Conservation (phyloP, 305 asterid species). For the Fraxinus dipetala region DNA sequence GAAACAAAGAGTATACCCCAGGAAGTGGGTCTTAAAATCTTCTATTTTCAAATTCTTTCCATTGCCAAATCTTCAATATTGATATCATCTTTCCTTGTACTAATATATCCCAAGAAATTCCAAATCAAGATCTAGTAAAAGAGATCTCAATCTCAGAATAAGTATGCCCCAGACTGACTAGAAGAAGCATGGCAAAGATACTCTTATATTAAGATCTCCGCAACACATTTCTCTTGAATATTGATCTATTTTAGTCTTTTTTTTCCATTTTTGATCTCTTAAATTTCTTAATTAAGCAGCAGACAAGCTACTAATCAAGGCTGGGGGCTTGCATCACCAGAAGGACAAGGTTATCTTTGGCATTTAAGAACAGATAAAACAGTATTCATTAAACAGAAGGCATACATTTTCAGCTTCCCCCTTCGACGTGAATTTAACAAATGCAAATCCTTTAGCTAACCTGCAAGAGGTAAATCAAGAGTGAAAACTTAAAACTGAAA, state of each 20-base stretch:
- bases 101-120: constrained; percentile 9
- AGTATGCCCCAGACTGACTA: background rate
- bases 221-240: constrained; percentile 2
- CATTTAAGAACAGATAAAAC: constrained; percentile 18
- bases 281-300: background rate
- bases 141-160: background rate
- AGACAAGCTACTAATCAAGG: constrained; percentile 9
- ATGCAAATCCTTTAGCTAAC: constrained; percentile 84
- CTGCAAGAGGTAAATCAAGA: constrained; percentile 41
- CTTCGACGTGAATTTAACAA: constrained; percentile 84
- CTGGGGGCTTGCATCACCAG: constrained; percentile 7
- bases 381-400: constrained; percentile 19
- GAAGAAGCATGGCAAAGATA: background rate
- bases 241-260: background rate
- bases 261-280: background rate
- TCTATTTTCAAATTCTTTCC: background rate
- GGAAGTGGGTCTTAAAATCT: background rate
- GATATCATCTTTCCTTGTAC: background rate
- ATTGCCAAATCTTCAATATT: constrained; percentile 2
- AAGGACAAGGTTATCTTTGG: constrained; percentile 7
- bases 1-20: background rate
- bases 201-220: constrained; percentile 5
- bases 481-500: constrained; percentile 9
- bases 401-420: constrained; percentile 82
- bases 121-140: background rate